Evolutionary conservation across 192 early-diverging fungal species (phyloP).

Genomic region (Phlyctochytrium planicorne): DNA sequence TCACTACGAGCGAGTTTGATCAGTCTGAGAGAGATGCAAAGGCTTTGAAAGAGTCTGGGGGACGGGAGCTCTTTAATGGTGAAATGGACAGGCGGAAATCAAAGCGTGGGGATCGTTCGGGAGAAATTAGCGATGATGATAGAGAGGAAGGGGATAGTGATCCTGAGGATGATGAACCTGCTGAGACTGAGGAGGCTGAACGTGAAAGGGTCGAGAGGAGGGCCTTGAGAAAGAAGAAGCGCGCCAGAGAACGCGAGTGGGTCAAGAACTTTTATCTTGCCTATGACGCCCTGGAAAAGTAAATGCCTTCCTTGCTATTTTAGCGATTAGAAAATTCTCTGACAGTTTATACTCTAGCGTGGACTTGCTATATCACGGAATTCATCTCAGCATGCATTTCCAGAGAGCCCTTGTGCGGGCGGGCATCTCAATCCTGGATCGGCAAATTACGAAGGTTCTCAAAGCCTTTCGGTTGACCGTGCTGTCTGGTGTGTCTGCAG

Average conservation of each 20-base stretch:
- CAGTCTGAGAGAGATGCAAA: constrained; percentile 17
- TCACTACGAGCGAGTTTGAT: constrained; percentile 30
- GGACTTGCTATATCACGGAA: constrained; percentile 61
- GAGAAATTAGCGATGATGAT: constrained; percentile 15
- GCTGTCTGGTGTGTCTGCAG: constrained; percentile 53
- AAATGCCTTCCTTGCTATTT: constrained; percentile 8
- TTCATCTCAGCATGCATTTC: constrained; percentile 70
- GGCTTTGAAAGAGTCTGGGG: constrained; percentile 23
- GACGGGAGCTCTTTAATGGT: constrained; percentile 31
- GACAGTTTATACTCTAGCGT: constrained; percentile 26
- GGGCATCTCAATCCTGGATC: constrained; percentile 77
- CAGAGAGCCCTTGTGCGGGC: constrained; percentile 78
- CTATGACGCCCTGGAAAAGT: constrained; percentile 78
- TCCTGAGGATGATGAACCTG: constrained; percentile 19
- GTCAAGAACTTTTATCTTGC: constrained; percentile 82
- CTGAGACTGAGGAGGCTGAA: constrained; percentile 14
- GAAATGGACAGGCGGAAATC: constrained; percentile 12
- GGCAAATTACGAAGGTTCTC: constrained; percentile 72
- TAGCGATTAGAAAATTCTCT: not conserved
- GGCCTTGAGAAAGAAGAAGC: constrained; percentile 7
- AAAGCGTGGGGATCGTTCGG: constrained; percentile 15
- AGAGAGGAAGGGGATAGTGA: constrained; percentile 22
- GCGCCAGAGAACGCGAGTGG: constrained; percentile 49
- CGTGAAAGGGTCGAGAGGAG: not conserved
- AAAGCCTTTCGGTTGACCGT: constrained; percentile 73